Base-by-base conservation (phyloP, 2,329 filamentous ascomycete species). In the Madurella mycetomatis region DNA sequence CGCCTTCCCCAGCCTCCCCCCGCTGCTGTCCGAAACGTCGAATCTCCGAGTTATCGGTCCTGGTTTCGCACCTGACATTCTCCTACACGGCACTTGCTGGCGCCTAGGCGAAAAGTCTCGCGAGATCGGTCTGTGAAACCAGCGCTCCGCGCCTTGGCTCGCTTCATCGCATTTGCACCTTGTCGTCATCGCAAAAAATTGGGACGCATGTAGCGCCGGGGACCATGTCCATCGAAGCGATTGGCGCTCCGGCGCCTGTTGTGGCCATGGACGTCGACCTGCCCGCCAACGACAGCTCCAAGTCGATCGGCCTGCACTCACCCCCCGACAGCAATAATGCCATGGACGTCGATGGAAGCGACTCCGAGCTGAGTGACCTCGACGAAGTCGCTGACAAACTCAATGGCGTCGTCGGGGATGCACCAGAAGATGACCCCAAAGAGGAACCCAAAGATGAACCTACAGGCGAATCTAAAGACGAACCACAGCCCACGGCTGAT, bases 301-400 rank as follows among this genome's bases (percentile, higher is more conserved):
- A 77, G 59, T 70, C 74, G 31, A 72, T 69, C 56, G 81, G 81
- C 62, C 70, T 85, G 53, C 78, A 84, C 66, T 85, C 83, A 60
- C 83, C 83, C 41, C 83, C 83, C 48, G 82, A 85, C 63, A 84
- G 80, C 67, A 84, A 84, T 70, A 79, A 79, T 67, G 76, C 78
- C 52, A 71, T 75, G 65, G 84, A 82, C 65, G 76, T 81, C 58
- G 81, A 84, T 63, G 76, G 71, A 48, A 83, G 79, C 67, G 81
- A 85, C 64, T 86, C 84, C 49, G 84, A 87, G 67, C 73, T 87
- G 32, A 86, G 83, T 71, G 84, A 86, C 51, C 74, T 86, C 49
- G 83, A 86, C 58, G 79, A 81, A 47, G 74, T 66, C 58, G 71
- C 81, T 60, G 74, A 73, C 43, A 70, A 75, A 51, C 63, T 68